Conservation (phyloP, 352 stramenopile species). For the Phytophthora cajani region DNA sequence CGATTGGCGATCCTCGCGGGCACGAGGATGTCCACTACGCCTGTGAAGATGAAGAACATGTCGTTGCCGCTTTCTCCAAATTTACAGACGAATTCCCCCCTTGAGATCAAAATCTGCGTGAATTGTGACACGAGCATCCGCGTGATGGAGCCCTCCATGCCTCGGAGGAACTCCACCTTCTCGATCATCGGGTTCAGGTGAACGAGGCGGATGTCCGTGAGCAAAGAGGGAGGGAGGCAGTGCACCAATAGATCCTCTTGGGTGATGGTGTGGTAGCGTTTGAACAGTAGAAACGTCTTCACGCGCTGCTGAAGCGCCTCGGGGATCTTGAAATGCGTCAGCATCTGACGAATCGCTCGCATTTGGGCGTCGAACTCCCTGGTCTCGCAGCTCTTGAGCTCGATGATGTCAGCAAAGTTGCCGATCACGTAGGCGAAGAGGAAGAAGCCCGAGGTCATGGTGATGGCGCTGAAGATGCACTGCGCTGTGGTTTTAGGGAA, state of each 20-base stretch:
- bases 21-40: slow-evolving; percentile 51
- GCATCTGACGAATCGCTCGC: slow-evolving; percentile 59
- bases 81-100: slow-evolving; percentile 64
- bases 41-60: slow-evolving; percentile 82
- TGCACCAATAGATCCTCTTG: slow-evolving; percentile 66
- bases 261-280: slow-evolving; percentile 73
- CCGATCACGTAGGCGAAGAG: slow-evolving; percentile 80
- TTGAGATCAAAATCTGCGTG: slow-evolving; percentile 60
- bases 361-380: slow-evolving; percentile 70
- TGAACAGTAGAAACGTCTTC: slow-evolving; percentile 75
- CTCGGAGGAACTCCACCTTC: slow-evolving; percentile 70
- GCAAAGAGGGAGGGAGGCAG: slow-evolving; percentile 70
- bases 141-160: slow-evolving; percentile 63
- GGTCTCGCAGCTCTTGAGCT: slow-evolving; percentile 66
- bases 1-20: slow-evolving; percentile 20
- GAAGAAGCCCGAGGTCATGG: slow-evolving; percentile 76
- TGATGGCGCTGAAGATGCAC: slow-evolving; percentile 59
- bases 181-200: slow-evolving; percentile 74
- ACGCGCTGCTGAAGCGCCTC: slow-evolving; percentile 49
- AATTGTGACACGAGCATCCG: slow-evolving; percentile 78
- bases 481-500: slow-evolving; percentile 57
- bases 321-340: slow-evolving; percentile 63
- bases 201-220: slow-evolving; percentile 73
- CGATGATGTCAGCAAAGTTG: slow-evolving; percentile 72
- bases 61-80: slow-evolving; percentile 63